These are phyloP conservation scores for Acephala macrosclerotiorum DNA, from an alignment of 2,329 filamentous ascomycete genomes.

Conservation along the genomic window DNA sequence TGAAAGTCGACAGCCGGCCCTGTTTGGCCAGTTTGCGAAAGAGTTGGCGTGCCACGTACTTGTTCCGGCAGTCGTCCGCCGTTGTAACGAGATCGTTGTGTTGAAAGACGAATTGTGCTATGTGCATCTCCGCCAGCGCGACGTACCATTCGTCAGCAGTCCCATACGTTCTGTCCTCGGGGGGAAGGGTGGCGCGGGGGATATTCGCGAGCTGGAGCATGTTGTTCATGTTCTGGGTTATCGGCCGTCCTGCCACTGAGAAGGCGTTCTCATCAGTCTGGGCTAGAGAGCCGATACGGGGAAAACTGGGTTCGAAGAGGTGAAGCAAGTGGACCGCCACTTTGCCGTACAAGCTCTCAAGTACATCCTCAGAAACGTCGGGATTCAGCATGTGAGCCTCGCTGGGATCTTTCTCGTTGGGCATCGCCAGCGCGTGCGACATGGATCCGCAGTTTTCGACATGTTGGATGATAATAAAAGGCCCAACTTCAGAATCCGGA, in stretches of 20 bases:
- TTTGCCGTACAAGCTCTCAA: conserved; percentile 23
- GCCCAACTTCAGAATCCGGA: conserved; percentile 23
- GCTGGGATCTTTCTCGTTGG: conserved; percentile 42
- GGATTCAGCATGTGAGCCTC: conserved; percentile 41
- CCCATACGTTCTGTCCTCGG: conserved; percentile 19
- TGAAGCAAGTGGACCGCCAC: conserved; percentile 26
- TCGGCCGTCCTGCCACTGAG: conserved; percentile 21
- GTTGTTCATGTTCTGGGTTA: conserved; percentile 33
- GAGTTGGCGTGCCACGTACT: conserved; percentile 51
- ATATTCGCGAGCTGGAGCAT: conserved; percentile 32
- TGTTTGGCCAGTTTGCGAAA: conserved; percentile 43
- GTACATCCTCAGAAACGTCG: conserved; percentile 19
- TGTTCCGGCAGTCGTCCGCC: conserved; percentile 51
- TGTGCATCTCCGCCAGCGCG: conserved; percentile 41
- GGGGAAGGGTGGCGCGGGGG: conserved; percentile 24
- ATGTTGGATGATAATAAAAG: conserved; percentile 28
- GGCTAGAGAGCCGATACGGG: conserved; percentile 28
- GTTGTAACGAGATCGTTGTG: conserved; percentile 48
- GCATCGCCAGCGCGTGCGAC: conserved; percentile 15
- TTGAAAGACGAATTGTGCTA: conserved; percentile 51
- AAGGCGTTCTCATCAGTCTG: conserved; percentile 15
- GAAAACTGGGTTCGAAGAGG: conserved; percentile 27
- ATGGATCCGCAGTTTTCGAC: conserved; percentile 24
- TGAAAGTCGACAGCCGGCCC: conserved; percentile 32
- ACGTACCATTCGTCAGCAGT: conserved; percentile 28